A percentile compares a stretch with the other conserved stretches of the same genome.
Conservation (phyloP, 192 early-diverging fungal genomes). For the Coemansia sp. region DNA sequence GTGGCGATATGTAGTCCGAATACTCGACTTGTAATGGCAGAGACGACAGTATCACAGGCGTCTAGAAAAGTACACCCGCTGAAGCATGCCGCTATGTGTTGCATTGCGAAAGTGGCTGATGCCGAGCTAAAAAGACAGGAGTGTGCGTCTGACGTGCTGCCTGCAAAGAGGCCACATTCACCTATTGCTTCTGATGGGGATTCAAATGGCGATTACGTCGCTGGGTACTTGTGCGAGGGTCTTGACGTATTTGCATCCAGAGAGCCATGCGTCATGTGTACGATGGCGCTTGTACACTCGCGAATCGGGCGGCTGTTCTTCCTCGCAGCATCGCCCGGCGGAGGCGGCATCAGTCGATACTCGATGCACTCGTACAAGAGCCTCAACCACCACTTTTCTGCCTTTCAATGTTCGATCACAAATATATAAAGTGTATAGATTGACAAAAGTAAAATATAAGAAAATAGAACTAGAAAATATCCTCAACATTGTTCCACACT, state of each 20-base stretch:
- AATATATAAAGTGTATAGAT: not conserved
- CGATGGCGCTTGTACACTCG: constrained; percentile 93
- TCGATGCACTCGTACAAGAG: constrained; percentile 36
- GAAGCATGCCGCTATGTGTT: constrained; percentile 80
- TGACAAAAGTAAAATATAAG: not conserved
- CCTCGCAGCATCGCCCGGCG: constrained; percentile 1
- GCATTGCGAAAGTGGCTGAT: constrained; percentile 67
- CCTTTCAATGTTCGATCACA: constrained; percentile 25
- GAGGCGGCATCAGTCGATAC: constrained; percentile 38
- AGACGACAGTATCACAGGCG: constrained; percentile 55
- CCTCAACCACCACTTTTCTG: constrained; percentile 52
- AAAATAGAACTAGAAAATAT: constrained; percentile 41
- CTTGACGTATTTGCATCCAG: constrained; percentile 79
- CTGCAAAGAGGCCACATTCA: constrained; percentile 23
- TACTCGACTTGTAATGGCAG: constrained; percentile 45
- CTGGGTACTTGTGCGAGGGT: constrained; percentile 79
- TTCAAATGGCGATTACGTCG: not conserved
- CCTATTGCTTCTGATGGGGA: not conserved
- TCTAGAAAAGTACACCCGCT: constrained; percentile 63
- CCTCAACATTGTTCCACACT: constrained; percentile 39
- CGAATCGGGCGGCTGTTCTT: constrained; percentile 87
- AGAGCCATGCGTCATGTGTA: constrained; percentile 93
- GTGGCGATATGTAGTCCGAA: constrained; percentile 39
- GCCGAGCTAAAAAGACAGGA: constrained; percentile 53
- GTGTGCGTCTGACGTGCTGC: not conserved